Evolutionary conservation across 1,139 yeast genomes (phyloP), one percentile per base, ranked within the genome.

Genomic region (Yamadazyma dushanensis): DNA sequence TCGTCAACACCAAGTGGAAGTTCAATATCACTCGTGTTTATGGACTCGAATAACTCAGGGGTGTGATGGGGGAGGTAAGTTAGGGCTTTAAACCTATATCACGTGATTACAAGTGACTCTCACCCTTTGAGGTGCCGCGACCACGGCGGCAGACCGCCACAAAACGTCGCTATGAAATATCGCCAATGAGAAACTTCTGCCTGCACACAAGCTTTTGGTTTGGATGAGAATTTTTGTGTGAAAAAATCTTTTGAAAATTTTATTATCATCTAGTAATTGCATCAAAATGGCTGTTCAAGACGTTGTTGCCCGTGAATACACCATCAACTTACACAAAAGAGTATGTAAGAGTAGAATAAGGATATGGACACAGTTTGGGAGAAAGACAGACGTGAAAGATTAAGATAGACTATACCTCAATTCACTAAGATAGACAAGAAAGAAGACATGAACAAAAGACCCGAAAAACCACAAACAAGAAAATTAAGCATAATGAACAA

Each of bases 231-330:
- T 15, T 26, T 26, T 26, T 26, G 21, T 26, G 17, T 13, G 29
- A 30, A 37, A 38, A 35, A 29, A 32, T 24, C 33, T 38, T 35
- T 32, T 35, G 26, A 31, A 30, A 30, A 21, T 30, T 21, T 30
- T 23, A 22, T 22, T 22, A 30, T 21, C 21, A 22, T 22, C 29
- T 15, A 26, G 21, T 28, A 36, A 38, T 36, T 36, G 43, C 43
- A 39, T 39, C 31, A 37, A 21, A 77, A 85, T 88, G 80, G 97
- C 97, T 76, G 80, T 88, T 73, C 88, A 88, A 80, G 97, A 92
- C 92, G 97, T 89, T 76, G 97, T 94, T 76, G 87, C 98, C 73
- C 96, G 99, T 78, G 99, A 94, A 80, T 94, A 94, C 89, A 94
- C 98, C 83, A 90, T 94, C 77, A 92, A 94, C 90, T 79, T 92